Percentiles rank a stretch among this genome's conserved stretches.
Evolutionary conservation across 768 basidiomycete species (phyloP).

Genomic region (Kondoa malvinella): DNA sequence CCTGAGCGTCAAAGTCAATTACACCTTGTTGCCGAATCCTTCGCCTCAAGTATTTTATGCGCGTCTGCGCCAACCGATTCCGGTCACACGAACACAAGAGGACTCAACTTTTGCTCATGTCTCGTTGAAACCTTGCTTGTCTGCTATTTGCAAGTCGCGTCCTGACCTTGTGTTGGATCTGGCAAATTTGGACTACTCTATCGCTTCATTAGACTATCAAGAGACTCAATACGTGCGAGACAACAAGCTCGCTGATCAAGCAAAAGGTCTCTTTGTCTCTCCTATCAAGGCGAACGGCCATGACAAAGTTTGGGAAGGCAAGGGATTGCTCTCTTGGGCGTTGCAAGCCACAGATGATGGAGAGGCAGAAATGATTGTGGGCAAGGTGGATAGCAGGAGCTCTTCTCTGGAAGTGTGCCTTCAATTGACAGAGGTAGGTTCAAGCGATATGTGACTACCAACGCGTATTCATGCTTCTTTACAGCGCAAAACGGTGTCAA

Average conservation of each 20-base stretch:
- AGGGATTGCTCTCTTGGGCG: conserved; percentile 5
- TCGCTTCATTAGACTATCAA: conserved; percentile 3
- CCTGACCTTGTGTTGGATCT: background rate
- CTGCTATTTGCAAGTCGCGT: background rate
- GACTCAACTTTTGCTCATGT: background rate
- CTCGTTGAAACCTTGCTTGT: background rate
- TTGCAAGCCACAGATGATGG: background rate
- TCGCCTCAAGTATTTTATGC: background rate
- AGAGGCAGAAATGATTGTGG: background rate
- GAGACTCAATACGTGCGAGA: background rate
- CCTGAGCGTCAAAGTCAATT: background rate
- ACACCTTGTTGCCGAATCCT: background rate
- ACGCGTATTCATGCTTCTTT: background rate
- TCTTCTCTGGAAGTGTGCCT: background rate
- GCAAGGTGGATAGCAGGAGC: background rate
- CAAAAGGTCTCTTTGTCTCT: background rate
- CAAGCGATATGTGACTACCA: background rate
- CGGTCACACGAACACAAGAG: background rate
- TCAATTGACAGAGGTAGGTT: conserved; percentile 6
- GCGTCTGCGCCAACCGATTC: background rate
- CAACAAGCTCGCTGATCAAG: background rate
- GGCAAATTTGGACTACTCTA: background rate
- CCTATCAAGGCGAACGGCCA: background rate
- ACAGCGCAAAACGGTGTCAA: conserved; percentile 7
- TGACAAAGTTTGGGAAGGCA: conserved; percentile 8